Evolutionary conservation across 345 rosid genomes (phyloP), one percentile per base, ranked within the genome.

Genomic region (Corchorus capsularis): DNA sequence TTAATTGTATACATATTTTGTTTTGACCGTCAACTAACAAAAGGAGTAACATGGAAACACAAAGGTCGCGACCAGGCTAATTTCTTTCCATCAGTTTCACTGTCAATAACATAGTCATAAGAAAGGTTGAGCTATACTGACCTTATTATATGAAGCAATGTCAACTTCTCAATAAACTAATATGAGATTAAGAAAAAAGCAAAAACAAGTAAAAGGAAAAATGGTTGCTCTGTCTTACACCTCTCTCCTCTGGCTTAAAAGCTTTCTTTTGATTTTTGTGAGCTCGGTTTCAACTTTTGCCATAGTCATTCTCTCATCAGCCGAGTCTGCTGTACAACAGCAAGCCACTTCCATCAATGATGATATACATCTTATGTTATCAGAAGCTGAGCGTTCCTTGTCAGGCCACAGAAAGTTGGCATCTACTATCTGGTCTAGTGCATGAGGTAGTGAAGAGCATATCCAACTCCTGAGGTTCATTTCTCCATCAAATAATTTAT

Each of bases 261-360:
- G 50, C 20, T 6, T 2, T 6, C 12, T 14, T 69, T 16, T 47
- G 73, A 69, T 69, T 35, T 43, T 39, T 7, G 4, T 8, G 5
- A 73, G 68, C 45, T 22, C 17, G 8, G 65, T 0, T 13, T 52
- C 64, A 65, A 66, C 65, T 5, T 41, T 34, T 75, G 34, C 15
- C 54, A 75, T 74, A 6, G 60, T 53, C 5, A 3, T 45, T 53
- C 79, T 68, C 57, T 76, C 20, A 4, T 68, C 59, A 4, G 77
- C 32, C 0, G 22, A 47, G 34, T 74, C 77, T 16, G 32, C 20
- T 6, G 70, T 43, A 7, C 77, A 63, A n/a, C 52, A 22, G 2
- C 3, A 10, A 6, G 76, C 68, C 19, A 73, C 11, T 35, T 12
- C 4, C 63, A 56, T 7, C n/a, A 72, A n/a, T 5, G 54, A 72